phyloP scores from a whole-genome alignment of 768 basidiomycete species.

The Hortiboletus flavorubellus region DNA sequence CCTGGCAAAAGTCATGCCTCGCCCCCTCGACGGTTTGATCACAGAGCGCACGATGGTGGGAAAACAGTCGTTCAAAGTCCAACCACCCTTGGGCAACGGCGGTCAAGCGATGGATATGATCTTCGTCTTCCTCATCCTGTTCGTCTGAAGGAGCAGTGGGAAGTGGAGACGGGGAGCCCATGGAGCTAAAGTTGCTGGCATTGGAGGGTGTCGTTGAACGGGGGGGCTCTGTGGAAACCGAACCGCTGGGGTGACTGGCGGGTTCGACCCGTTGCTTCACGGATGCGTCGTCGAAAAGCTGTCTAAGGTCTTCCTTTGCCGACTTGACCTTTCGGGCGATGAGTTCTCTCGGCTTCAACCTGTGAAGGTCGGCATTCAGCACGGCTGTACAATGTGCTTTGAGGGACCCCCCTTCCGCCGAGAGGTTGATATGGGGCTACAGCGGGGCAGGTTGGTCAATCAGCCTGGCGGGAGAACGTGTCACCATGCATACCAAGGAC shows the following conservation, averaged over 20 bases:
- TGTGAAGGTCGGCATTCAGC: neutral
- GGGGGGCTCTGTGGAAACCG: neutral
- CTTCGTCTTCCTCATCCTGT: neutral
- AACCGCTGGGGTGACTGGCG: neutral
- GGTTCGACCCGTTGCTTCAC: neutral
- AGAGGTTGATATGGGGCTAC: slow-evolving; percentile 7
- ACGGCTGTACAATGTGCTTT: slow-evolving; percentile 1
- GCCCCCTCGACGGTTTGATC: slow-evolving; percentile 3
- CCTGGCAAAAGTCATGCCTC: slow-evolving; percentile 7
- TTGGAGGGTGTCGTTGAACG: neutral
- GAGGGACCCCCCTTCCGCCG: neutral
- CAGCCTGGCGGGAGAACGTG: neutral
- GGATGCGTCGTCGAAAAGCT: neutral
- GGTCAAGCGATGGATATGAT: neutral
- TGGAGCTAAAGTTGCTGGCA: neutral
- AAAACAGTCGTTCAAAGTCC: neutral
- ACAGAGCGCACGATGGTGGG: neutral
- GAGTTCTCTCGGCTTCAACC: neutral
- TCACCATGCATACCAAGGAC: neutral
- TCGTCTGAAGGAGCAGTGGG: neutral
- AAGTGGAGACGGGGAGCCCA: neutral
- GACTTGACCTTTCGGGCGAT: slow-evolving; percentile 11
- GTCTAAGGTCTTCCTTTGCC: slow-evolving; percentile 5
- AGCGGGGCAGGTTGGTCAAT: neutral
- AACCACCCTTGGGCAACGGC: slow-evolving; percentile 6